Evolutionary conservation across 257 asterid species (phyloP).

Genomic region (Coffea eugenioides): DNA sequence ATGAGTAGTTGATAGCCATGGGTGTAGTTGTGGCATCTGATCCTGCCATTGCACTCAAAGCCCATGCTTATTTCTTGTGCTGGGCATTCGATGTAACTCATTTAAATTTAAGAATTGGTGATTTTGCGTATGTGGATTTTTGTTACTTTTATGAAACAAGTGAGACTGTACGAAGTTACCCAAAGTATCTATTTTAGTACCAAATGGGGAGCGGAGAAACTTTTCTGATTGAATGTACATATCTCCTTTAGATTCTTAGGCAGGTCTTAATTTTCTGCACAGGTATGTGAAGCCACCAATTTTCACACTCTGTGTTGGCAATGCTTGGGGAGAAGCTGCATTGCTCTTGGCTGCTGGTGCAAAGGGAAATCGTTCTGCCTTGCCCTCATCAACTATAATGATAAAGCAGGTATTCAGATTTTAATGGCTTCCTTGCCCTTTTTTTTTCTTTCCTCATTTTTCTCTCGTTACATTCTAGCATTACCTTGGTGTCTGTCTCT

Average conservation of each 20-base stretch:
- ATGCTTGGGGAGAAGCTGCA: slow-evolving; percentile 99
- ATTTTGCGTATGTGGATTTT: background rate
- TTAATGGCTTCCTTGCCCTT: background rate
- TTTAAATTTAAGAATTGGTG: background rate
- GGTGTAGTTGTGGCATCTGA: background rate
- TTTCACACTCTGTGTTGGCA: slow-evolving; percentile 90
- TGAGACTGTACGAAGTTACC: background rate
- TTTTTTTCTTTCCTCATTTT: slow-evolving; percentile 3
- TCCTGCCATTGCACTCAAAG: background rate
- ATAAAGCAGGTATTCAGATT: slow-evolving; percentile 66
- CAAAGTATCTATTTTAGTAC: background rate
- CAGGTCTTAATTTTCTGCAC: slow-evolving; percentile 3
- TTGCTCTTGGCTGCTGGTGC: slow-evolving; percentile 97
- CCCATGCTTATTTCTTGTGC: background rate
- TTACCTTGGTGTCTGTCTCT: background rate
- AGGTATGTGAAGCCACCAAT: slow-evolving; percentile 91
- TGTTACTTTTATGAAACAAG: background rate
- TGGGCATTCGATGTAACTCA: background rate
- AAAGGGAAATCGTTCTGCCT: slow-evolving; percentile 89
- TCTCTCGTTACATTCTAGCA: background rate
- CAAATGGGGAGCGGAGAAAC: background rate
- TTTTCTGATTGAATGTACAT: background rate
- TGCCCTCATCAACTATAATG: slow-evolving; percentile 95
- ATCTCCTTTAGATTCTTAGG: background rate
- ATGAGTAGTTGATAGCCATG: background rate